Evolutionary conservation across 352 stramenopile species (phyloP).

Genomic region (Pythium dissimile): DNA sequence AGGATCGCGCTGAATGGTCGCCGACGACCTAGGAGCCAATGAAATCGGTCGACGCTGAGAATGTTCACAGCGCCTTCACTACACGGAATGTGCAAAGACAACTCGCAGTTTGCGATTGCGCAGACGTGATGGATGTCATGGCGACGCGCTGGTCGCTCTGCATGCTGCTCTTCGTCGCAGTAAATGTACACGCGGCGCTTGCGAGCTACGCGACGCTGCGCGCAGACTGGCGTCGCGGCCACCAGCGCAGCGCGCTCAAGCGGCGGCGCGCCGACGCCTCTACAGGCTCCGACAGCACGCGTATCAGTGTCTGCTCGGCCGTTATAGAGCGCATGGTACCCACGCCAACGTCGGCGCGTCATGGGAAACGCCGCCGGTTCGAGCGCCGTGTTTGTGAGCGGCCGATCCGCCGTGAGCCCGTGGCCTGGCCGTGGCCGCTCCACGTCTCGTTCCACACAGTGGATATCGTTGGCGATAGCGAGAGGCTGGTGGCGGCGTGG

Average conservation of each 20-base stretch:
- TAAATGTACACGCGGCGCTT: conserved; percentile 10
- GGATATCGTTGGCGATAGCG: not conserved
- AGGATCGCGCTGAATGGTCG: too few species aligned
- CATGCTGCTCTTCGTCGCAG: conserved; percentile 21
- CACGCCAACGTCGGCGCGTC: not conserved
- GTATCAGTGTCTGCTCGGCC: not conserved
- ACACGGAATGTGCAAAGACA: not conserved
- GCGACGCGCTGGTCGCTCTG: not conserved
- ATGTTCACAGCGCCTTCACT: not conserved
- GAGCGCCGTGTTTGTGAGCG: not conserved
- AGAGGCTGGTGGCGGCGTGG: not conserved
- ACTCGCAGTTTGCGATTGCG: conserved; percentile 2
- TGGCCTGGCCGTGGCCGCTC: conserved; percentile 10
- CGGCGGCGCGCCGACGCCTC: not conserved
- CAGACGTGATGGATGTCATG: not conserved
- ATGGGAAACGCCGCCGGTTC: conserved; percentile 8
- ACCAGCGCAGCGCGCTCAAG: not conserved
- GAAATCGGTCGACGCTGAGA: not conserved
- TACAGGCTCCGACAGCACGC: not conserved
- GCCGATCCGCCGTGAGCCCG: not conserved
- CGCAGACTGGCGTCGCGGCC: not conserved
- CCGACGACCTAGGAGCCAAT: not conserved
- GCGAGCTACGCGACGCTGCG: not conserved
- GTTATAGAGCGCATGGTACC: not conserved
- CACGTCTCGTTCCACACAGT: conserved; percentile 5